phyloP scores from a whole-genome alignment of 257 asterid species.

The Plantago elongata region DNA sequence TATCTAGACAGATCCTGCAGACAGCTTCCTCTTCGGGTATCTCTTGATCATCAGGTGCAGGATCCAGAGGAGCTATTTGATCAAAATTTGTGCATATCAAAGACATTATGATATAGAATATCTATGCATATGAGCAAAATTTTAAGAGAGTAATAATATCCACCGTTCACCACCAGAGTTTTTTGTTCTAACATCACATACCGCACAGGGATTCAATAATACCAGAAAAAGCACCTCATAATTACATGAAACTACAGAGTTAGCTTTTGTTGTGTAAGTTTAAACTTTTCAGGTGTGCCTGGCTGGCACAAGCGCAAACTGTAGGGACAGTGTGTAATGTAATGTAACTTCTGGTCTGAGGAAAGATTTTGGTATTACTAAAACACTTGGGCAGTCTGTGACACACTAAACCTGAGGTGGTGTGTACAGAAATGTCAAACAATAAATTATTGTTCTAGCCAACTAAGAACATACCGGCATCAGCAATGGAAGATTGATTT shows the following conservation, averaged over 20 bases:
- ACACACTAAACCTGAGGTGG: neutral
- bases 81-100: constrained; percentile 40
- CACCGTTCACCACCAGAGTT: neutral
- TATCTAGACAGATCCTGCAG: constrained; percentile 86
- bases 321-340: neutral
- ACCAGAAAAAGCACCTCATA: too few relatives aligned
- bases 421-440: neutral
- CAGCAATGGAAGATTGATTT: constrained; percentile 43
- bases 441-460: neutral
- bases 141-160: constrained; percentile 1
- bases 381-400: neutral
- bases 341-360: too few relatives aligned
- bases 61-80: constrained; percentile 49
- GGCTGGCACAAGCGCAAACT: constrained; percentile 3
- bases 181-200: too few relatives aligned
- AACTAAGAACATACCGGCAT: constrained; percentile 42
- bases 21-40: constrained; percentile 97
- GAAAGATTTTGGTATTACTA: too few relatives aligned
- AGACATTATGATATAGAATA: neutral
- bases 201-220: too few relatives aligned
- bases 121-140: neutral
- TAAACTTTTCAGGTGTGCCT: neutral
- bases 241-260: too few relatives aligned
- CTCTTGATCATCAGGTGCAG: constrained; percentile 71
- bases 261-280: neutral